These are phyloP conservation scores for Ganoderma meredithae DNA, from an alignment of 1,284 basidiomycete genomes.

Conservation along the genomic window DNA sequence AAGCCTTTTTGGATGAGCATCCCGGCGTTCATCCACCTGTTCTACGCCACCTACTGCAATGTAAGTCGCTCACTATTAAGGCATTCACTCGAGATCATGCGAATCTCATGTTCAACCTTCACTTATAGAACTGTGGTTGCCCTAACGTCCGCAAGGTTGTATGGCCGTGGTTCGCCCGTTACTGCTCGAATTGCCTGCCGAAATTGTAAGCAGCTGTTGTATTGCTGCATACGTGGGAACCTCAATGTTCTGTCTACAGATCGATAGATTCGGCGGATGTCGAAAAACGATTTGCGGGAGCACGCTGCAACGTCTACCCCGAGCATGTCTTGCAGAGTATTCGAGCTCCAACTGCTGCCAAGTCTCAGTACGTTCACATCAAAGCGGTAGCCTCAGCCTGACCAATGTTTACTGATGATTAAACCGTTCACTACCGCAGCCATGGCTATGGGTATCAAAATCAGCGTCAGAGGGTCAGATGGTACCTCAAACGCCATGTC, in stretches of 20 bases:
- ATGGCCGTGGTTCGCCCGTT: neutral
- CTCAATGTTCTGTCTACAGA: neutral
- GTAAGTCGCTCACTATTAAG: neutral
- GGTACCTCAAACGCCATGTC: conserved; percentile 7
- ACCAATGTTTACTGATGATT: neutral
- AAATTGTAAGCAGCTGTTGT: neutral
- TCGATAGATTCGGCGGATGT: neutral
- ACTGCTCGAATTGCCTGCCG: neutral
- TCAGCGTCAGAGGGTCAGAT: no score
- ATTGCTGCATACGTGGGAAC: neutral
- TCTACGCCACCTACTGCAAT: conserved; percentile 15
- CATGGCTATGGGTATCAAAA: neutral
- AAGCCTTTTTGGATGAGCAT: conserved; percentile 21
- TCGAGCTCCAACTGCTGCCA: neutral
- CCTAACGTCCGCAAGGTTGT: neutral
- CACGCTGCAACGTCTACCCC: neutral
- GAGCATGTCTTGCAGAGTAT: neutral
- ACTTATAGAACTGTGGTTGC: neutral
- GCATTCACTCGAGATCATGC: neutral
- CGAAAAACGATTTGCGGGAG: neutral
- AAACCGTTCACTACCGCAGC: neutral
- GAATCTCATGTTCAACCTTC: neutral
- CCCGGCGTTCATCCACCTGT: conserved; percentile 20
- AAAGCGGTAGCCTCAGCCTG: no score
- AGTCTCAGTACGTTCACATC: neutral